These are phyloP conservation scores for Solanum okadae DNA, from an alignment of 257 asterid genomes.

Conservation along the genomic window DNA sequence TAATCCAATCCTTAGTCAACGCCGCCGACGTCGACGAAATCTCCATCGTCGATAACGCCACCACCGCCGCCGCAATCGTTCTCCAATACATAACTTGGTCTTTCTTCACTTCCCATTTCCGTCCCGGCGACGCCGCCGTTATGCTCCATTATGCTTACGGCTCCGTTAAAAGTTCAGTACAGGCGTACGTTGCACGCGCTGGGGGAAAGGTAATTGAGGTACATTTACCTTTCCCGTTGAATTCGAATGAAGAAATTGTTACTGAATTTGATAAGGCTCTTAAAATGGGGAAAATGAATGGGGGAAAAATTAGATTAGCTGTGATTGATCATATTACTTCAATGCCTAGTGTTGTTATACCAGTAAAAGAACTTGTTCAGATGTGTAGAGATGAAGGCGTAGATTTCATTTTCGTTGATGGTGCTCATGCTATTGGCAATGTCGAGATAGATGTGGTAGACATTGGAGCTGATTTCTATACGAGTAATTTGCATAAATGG, in stretches of 20 bases:
- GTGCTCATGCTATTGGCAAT: conserved; percentile 79
- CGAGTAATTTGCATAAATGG: conserved; percentile 78
- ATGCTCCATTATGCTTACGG: conserved; percentile 84
- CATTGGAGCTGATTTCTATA: conserved; percentile 73
- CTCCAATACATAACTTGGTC: conserved; percentile 67
- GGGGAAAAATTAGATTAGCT: conserved; percentile 59
- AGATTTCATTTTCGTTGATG: conserved; percentile 58
- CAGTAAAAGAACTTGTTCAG: conserved; percentile 54
- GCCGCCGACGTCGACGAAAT: conserved; percentile 66
- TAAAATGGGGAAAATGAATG: conserved; percentile 36
- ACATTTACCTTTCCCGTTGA: conserved; percentile 62
- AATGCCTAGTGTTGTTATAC: conserved; percentile 71
- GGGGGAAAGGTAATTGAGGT: conserved; percentile 83
- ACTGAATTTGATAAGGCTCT: conserved; percentile 52
- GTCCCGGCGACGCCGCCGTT: conserved; percentile 52
- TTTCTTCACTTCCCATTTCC: conserved; percentile 35
- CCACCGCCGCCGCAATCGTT: conserved; percentile 81
- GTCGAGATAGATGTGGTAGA: conserved; percentile 55
- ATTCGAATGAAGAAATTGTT: conserved; percentile 43
- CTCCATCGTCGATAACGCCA: conserved; percentile 86
- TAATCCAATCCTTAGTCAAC: conserved; percentile 51
- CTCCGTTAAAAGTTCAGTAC: conserved; percentile 70
- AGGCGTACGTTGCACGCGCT: conserved; percentile 73
- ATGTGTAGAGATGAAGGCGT: conserved; percentile 71
- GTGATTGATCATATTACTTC: conserved; percentile 81